These are phyloP conservation scores for Lipomyces lipofer DNA, from an alignment of 805 yeast species.

Conservation along the genomic window DNA sequence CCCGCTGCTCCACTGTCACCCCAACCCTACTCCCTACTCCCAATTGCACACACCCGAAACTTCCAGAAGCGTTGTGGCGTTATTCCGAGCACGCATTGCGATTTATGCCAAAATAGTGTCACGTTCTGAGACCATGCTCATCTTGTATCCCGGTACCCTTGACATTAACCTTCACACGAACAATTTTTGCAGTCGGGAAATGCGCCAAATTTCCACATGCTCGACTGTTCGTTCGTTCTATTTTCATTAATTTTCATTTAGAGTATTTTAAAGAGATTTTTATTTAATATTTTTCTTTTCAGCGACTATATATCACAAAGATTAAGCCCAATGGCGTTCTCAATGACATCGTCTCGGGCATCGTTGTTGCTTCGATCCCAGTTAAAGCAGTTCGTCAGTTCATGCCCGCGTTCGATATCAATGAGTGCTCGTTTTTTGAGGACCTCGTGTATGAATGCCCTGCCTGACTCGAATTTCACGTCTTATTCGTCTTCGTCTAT, in stretches of 20 bases:
- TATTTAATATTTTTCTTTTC: background rate
- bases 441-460: background rate
- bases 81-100: too few relatives aligned
- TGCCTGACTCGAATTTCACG: background rate
- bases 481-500: background rate
- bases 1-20: too few relatives aligned
- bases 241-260: background rate
- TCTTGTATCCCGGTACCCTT: too few relatives aligned
- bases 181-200: too few relatives aligned
- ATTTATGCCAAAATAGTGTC: too few relatives aligned
- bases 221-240: background rate
- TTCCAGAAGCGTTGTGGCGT: too few relatives aligned
- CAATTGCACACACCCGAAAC: too few relatives aligned
- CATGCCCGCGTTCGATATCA: slow-evolving; percentile 4
- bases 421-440: background rate
- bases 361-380: slow-evolving; percentile 10
- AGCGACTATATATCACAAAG: too few relatives aligned
- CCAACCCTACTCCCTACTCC: too few relatives aligned
- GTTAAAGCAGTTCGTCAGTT: slow-evolving; percentile 1
- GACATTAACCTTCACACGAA: too few relatives aligned
- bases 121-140: too few relatives aligned
- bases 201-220: too few relatives aligned
- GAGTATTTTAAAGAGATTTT: background rate
- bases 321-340: slow-evolving; percentile 21
- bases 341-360: slow-evolving; percentile 11